Evolutionary conservation across 345 rosid genomes (phyloP).

Genomic region (Mallotus nudiflorus): DNA sequence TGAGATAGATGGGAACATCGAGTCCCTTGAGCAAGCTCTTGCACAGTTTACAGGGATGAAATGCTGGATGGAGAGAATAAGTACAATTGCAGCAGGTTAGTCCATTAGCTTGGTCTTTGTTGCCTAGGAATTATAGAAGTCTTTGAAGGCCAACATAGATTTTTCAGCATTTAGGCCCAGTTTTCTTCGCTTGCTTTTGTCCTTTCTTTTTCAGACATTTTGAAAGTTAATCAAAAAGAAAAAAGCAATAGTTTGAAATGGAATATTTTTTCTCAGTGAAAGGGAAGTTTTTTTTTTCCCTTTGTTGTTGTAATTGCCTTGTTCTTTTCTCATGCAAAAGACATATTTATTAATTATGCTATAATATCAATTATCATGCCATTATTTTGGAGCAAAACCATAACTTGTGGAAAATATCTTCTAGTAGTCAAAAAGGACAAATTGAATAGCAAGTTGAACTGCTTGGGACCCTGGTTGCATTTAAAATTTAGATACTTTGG

Average conservation of each 20-base stretch:
- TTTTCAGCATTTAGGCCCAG: neutral
- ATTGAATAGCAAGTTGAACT: neutral
- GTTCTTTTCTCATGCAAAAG: neutral
- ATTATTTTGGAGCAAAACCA: neutral
- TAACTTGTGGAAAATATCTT: neutral
- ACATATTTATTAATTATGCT: neutral
- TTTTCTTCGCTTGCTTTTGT: neutral
- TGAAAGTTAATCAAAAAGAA: neutral
- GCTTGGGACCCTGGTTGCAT: neutral
- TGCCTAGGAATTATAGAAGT: neutral
- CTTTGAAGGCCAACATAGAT: neutral
- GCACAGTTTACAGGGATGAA: conserved; percentile 27
- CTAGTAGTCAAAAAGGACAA: neutral
- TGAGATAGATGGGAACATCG: conserved; percentile 27
- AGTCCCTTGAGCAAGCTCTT: conserved; percentile 28
- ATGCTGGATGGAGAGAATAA: conserved; percentile 27
- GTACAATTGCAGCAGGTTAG: conserved; percentile 29
- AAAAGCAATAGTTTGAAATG: neutral
- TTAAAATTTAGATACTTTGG: neutral
- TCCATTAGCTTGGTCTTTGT: conserved; percentile 8
- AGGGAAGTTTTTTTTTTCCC: neutral
- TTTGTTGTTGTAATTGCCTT: neutral
- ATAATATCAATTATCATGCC: neutral
- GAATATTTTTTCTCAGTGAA: neutral
- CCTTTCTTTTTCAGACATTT: neutral